Percentiles rank a stretch among this genome's conserved stretches.
These are phyloP conservation scores for Eragrostis nindensis DNA, from an alignment of 176 grass and related monocot species.

Conservation along the genomic window DNA sequence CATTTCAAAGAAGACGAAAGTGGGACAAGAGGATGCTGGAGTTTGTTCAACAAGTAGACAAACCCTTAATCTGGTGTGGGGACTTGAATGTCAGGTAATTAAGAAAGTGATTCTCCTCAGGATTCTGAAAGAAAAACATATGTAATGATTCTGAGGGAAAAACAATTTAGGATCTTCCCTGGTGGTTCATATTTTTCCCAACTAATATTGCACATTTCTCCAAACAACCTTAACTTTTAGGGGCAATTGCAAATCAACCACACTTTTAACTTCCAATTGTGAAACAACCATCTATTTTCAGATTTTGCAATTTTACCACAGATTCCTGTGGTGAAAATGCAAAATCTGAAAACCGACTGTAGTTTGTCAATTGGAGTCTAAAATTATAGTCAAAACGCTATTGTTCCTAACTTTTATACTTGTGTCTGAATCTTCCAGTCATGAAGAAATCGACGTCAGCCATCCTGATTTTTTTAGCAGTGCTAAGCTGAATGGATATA, in stretches of 20 bases:
- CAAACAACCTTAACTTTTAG: background rate
- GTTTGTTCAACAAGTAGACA: constrained; percentile 78
- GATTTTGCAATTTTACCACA: too few species aligned
- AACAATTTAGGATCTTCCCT: background rate
- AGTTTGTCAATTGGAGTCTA: too few species aligned
- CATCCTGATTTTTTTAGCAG: constrained; percentile 95
- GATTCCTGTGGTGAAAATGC: too few species aligned
- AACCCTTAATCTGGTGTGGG: constrained; percentile 94
- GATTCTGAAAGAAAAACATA: constrained; percentile 15
- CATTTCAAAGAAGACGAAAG: constrained; percentile 92
- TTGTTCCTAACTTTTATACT: constrained; percentile 10
- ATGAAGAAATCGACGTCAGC: constrained; percentile 91
- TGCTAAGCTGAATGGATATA: constrained; percentile 91
- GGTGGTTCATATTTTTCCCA: background rate
- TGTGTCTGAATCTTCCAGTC: constrained; percentile 65
- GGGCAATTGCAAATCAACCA: too few species aligned
- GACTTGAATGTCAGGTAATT: constrained; percentile 94
- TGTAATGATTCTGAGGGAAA: background rate
- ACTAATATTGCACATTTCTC: background rate
- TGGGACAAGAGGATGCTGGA: constrained; percentile 98
- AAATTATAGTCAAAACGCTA: too few species aligned
- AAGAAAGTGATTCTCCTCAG: background rate
- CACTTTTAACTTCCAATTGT: too few species aligned
- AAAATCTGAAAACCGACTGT: too few species aligned
- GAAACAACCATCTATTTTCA: too few species aligned